phyloP scores from a whole-genome alignment of 495 filamentous ascomycete genomes.

The Xylaria curta region DNA sequence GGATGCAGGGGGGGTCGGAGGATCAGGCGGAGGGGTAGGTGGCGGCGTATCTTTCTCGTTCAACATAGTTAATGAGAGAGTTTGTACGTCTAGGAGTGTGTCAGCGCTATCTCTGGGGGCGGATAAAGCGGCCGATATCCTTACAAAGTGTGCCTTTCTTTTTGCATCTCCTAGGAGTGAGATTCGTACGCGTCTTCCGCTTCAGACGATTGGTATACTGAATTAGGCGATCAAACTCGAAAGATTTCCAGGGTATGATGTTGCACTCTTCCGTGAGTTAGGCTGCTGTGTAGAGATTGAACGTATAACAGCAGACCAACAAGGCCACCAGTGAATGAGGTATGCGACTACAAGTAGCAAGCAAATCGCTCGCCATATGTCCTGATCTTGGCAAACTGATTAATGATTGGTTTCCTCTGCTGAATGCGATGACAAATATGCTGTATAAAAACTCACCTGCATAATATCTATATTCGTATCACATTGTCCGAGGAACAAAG shows the following conservation, averaged over 20 bases:
- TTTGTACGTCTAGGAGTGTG: neutral
- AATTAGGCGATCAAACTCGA: too few relatives aligned
- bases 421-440: neutral
- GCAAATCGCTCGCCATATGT: neutral
- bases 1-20: neutral
- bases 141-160: neutral
- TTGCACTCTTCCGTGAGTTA: too few relatives aligned
- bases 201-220: too few relatives aligned
- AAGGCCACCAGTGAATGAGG: neutral
- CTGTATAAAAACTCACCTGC: neutral
- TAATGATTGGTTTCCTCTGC: neutral
- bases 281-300: too few relatives aligned
- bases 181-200: neutral
- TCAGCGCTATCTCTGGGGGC: neutral
- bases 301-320: too few relatives aligned
- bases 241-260: too few relatives aligned
- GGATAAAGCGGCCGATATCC: neutral
- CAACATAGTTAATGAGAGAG: neutral
- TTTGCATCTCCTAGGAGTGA: neutral
- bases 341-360: neutral
- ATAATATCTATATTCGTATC: neutral
- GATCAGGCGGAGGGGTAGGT: neutral
- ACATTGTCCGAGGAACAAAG: neutral
- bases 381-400: neutral
- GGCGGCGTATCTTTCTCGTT: neutral